Evolutionary conservation across 352 stramenopile species (phyloP), one percentile per base, ranked within the genome.

Genomic region (Phytophthora podocarpi): DNA sequence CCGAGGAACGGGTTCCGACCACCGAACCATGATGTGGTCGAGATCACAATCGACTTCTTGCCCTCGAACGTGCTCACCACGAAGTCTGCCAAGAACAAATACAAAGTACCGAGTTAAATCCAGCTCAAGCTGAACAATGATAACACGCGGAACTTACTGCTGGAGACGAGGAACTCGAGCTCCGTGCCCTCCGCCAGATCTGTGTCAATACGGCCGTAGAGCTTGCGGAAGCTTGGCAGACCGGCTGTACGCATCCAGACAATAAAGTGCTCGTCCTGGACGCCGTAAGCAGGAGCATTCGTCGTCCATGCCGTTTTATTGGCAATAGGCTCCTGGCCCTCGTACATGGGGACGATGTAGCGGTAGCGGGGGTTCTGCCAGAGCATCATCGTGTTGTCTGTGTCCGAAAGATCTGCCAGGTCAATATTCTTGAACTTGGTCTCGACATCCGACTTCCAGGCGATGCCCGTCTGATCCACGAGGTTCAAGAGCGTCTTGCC

Each of bases 211-310:
- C 94, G 97, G 30, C 97, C 98, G 74, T 99, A 99, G n/a, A 99
- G 87, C 77, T 99, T 99, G 37, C 98, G 93, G 82, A 99, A 99
- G 43, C 85, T 97, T 5, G 97, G 96, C n/a, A 99, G 80, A 16
- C 93, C 96, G 0, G 98, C 98, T 15, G 94, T 98, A 31, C 97
- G 85, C 98, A 99, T 99, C 98, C 98, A 99, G 15, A 99, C 97
- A 39, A 99, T 98, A 80, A 99, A 99, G 76, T 99, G 97, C 76
- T 99, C 98, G 75, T 99, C 96, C 57, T 97, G 89, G 8, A 99
- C 97, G 30, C 96, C 96, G 52, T 72, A 93, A n/a, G 79, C 73
- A 21, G 78, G 61, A 21, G 81, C 68, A 11, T 42, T 32, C 5
- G 72, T 84, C 15, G 86, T 95, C 86, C 86, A 95, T 41, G 85